Base-by-base conservation (phyloP, 345 rosid genomes). In the Sonneratia alba region DNA sequence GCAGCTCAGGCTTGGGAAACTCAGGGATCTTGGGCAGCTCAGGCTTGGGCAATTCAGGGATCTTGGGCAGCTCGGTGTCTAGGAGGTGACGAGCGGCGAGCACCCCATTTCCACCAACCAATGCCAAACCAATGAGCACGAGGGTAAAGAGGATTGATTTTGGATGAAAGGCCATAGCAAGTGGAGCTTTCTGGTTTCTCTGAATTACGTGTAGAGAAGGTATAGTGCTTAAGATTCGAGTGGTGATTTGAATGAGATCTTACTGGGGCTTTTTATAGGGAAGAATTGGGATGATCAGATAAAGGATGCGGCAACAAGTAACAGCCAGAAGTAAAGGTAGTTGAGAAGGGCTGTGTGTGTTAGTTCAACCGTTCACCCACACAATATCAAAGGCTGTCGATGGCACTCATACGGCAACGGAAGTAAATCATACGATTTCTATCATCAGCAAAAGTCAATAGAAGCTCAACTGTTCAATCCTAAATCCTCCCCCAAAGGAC, bases 41-140 rank as follows among this genome's bases (percentile, higher is more conserved):
- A 2, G 69, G 49, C 22, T 73, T 45, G 5, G 56, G 66, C 38
- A 73, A 15, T 37, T 56, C 53, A 21, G 71, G 71, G 32, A 70
- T 14, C 48, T 56, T 70, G 24, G 73, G 66, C 10, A 73, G 18
- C 69, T 66, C 74, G 1, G 74, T 59, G 21, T 71, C 79, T 13
- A 73, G 59, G 22, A 79, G 78, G 38, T 6, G 63, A 68, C 40
- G 61, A n/a, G 79, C 66, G 48, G 79, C 82, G 14, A 40, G 70
- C 19, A 70, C 77, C 6, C 53, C 70, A 24, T 59, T 48, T 32
- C 70, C 53, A n/a, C 59, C 43, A 6, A 47, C 14, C 48, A 66
- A 66, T 55, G 40, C 32, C 22, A 69, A 59, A 32, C 66, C 38
- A 3, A 37, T 24, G 51, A 70, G 45, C 62, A 79, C 43, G 42